These are phyloP conservation scores for Punica granatum DNA, from an alignment of 345 rosid species.

Conservation along the genomic window DNA sequence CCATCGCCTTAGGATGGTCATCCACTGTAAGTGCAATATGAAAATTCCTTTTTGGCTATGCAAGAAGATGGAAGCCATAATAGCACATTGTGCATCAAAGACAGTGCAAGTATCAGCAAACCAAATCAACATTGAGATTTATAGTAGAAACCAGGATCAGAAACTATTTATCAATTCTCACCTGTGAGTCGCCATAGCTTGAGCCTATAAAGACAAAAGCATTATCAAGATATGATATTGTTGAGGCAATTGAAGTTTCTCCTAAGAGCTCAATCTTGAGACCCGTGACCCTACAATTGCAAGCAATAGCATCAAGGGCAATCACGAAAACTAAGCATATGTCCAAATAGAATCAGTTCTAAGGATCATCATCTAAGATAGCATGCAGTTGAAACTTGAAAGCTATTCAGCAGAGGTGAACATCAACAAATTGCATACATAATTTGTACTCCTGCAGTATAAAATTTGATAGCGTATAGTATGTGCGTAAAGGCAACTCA, in stretches of 20 bases:
- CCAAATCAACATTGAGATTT: not conserved
- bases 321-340: not conserved
- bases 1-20: not conserved
- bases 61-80: not conserved
- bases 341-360: not conserved
- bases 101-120: not conserved
- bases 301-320: not conserved
- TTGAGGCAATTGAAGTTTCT: slow-evolving; percentile 92
- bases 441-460: not conserved
- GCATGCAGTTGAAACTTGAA: not conserved
- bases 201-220: slow-evolving; percentile 85
- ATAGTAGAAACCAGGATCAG: not conserved
- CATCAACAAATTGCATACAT: not conserved
- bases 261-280: slow-evolving; percentile 94
- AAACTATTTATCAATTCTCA: slow-evolving; percentile 14
- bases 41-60: not conserved
- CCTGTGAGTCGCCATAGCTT: slow-evolving; percentile 97
- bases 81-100: not conserved
- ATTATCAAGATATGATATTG: slow-evolving; percentile 85
- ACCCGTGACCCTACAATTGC: slow-evolving; percentile 67
- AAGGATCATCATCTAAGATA: not conserved
- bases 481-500: slow-evolving; percentile 23
- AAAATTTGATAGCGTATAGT: not conserved
- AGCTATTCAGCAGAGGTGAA: not conserved
- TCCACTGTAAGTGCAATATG: not conserved